These are phyloP conservation scores for Fraxinus latifolia DNA, from an alignment of 305 asterid genomes.

Conservation along the genomic window DNA sequence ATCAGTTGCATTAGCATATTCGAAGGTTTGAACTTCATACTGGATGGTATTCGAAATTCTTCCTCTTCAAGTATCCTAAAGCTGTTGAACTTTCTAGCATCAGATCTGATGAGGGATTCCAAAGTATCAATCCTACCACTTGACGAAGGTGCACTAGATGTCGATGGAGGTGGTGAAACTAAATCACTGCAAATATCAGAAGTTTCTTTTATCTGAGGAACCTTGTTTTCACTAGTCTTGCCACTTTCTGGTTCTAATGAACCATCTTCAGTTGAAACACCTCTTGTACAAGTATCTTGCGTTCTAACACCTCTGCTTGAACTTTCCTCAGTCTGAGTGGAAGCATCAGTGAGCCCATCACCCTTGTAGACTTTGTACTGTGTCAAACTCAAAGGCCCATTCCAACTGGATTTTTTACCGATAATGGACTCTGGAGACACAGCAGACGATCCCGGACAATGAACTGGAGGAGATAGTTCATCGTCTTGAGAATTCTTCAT, in stretches of 20 bases:
- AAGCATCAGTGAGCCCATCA: conserved; percentile 75
- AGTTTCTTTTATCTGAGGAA: conserved; percentile 38
- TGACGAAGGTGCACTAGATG: conserved; percentile 75
- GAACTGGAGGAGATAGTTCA: conserved; percentile 70
- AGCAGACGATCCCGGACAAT: conserved; percentile 56
- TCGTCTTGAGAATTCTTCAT: conserved; percentile 74
- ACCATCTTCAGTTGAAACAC: conserved; percentile 75
- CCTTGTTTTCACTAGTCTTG: conserved; percentile 29
- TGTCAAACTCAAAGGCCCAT: conserved; percentile 63
- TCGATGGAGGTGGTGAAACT: conserved; percentile 66
- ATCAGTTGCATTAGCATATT: conserved; percentile 84
- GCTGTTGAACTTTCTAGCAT: conserved; percentile 77
- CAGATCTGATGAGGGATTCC: conserved; percentile 83
- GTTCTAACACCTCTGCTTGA: conserved; percentile 31
- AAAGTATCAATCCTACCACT: conserved; percentile 80
- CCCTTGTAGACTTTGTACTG: conserved; percentile 78
- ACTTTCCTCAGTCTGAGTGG: conserved; percentile 89
- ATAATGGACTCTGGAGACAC: conserved; percentile 64
- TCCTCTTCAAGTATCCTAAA: conserved; percentile 82
- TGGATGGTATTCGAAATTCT: conserved; percentile 55
- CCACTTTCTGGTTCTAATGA: conserved; percentile 37
- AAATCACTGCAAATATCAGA: conserved; percentile 50
- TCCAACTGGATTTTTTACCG: conserved; percentile 65
- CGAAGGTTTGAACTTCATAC: conserved; percentile 68
- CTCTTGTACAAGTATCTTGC: conserved; percentile 60